Conservation (phyloP, 805 yeast genomes). For the Candida schatavii region DNA sequence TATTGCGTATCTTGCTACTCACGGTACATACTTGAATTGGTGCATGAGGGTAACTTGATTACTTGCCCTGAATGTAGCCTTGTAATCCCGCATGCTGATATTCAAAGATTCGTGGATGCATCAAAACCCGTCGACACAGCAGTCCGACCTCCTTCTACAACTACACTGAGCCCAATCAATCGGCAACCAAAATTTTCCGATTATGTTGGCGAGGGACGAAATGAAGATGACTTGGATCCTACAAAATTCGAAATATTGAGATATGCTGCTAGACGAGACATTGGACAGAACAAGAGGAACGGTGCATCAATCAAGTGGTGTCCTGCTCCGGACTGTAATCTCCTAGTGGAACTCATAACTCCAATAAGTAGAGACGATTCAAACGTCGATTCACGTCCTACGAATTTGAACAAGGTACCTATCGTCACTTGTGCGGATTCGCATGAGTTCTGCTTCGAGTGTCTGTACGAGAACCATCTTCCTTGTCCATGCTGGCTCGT, state of each 20-base stretch:
- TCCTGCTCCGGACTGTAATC: slow-evolving; percentile 77
- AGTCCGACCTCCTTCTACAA: no score
- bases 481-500: slow-evolving; percentile 81
- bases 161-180: background rate
- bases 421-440: slow-evolving; percentile 63
- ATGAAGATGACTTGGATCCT: slow-evolving; percentile 14
- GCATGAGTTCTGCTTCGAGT: slow-evolving; percentile 76
- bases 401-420: slow-evolving; percentile 43
- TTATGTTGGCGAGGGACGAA: background rate
- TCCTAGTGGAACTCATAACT: slow-evolving; percentile 42
- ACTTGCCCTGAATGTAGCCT: slow-evolving; percentile 58
- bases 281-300: slow-evolving; percentile 3
- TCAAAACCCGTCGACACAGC: background rate
- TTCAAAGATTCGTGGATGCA: slow-evolving; percentile 11
- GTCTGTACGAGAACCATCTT: slow-evolving; percentile 72
- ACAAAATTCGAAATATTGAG: slow-evolving; percentile 16
- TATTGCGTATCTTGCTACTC: slow-evolving; percentile 70
- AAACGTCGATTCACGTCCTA: background rate
- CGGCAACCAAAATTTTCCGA: background rate
- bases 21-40: slow-evolving; percentile 51
- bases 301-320: slow-evolving; percentile 58
- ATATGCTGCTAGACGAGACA: slow-evolving; percentile 16
- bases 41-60: slow-evolving; percentile 45
- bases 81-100: slow-evolving; percentile 41
- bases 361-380: background rate